Evolutionary conservation across 78 protist species (phyloP), one percentile per base, ranked within the genome.

Genomic region (Dictyostelium firmibasis): DNA sequence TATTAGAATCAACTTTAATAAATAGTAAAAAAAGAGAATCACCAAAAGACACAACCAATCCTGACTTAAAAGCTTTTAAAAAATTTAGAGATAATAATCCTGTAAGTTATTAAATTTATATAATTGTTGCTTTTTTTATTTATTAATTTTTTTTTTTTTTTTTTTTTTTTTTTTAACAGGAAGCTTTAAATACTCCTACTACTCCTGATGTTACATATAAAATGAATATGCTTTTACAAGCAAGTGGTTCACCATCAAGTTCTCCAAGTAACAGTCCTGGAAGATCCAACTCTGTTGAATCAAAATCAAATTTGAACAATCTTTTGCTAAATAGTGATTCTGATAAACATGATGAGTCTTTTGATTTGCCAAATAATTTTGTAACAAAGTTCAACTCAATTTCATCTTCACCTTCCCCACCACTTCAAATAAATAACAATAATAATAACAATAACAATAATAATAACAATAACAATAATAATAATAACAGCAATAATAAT

Each of bases 351-450:
- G 60, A 81, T n/a, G 41, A 43, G 33, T 20, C 50, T 35, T 81
- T 57, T 81, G 86, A 81, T 9, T 25, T 81, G 2, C 86, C 86
- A 31, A 81, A 47, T n/a, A n/a, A 81, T 31, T 81, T 81, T 81
- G 67, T 81, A 16, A 81, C 86, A 57, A 81, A 81, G 33, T 20
- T 27, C 4, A 81, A 47, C 20, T 81, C 86, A 20, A 13, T 64
- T 47, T 79, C 85, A 41, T 14, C 85, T 27, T 79, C 69, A n/a
- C 35, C 85, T 29, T 47, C 85, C 2, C 85, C 85, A 79, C 27
- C 44, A 33, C 27, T 29, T 23, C n/a, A 25, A 9, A 8, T n/a
- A 9, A 23, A 64, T 8, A 23, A 64, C 13, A 6, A 25, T 0
- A n/a, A 25, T 27, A 64, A 25, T 8, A 62, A 62, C 8, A 62